Base-by-base conservation (phyloP, 2,329 filamentous ascomycete genomes). In the Aureobasidium sp. region DNA sequence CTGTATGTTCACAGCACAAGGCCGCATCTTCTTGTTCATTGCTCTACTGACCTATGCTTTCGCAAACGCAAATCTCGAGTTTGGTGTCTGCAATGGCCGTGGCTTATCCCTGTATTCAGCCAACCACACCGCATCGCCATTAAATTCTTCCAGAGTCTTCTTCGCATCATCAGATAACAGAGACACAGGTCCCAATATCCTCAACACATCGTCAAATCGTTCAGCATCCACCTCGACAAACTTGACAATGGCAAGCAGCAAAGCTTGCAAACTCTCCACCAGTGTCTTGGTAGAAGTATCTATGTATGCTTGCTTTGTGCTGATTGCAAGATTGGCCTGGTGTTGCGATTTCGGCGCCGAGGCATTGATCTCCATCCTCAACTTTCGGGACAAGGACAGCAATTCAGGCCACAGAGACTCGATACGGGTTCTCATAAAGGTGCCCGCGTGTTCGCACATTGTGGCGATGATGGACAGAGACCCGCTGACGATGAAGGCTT, bases 111-210 rank as follows among this genome's bases (percentile, higher is more conserved):
- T 29, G 15, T 48, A 62, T 12, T 25, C 15, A 11, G 60, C 60
- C n/a, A 93, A 74, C 90, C 90, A 95, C 4, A 94, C 87, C 1
- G 88, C 87, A 76, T 94, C 90, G 0, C 81, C 77, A 71, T 93
- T 91, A 59, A 87, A 76, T 3, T 71, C 74, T 66, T 88, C 84
- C 49, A 94, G 73, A 12, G 83, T 84, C 37, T 76, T 74, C 52
- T 78, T 80, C 12, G 87, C 80, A 52, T 82, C 77, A 1, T 68
- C 61, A 31, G 79, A 76, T 37, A 70, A 73, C 7, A 68, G 67
- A 12, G 67, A 65, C 12, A 75, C 67, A 2, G 73, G 72, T 48
- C 72, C 71, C 55, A 94, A 72, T 58, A 92, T 73, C 7, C 82
- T 81, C 47, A 93, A 70, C 14, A 89, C 81, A 59, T 90, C 82